Conservation (phyloP, 345 rosid species). For the Excoecaria agallocha region DNA sequence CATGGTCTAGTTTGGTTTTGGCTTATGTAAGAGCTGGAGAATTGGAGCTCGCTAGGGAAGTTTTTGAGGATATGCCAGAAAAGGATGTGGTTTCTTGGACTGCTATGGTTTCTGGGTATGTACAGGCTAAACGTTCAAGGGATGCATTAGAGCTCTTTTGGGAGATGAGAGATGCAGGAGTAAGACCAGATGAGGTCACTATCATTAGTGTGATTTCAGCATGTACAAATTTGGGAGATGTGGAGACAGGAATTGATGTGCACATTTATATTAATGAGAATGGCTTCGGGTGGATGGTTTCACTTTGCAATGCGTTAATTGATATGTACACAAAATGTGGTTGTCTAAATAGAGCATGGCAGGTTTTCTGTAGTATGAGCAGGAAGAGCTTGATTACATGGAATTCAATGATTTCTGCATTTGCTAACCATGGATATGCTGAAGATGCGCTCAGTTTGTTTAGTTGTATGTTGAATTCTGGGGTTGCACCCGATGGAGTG, state of each 20-base stretch:
- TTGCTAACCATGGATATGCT: constrained; percentile 28
- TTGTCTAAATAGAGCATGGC: constrained; percentile 27
- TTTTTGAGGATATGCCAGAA: constrained; percentile 33
- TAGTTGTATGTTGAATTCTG: constrained; percentile 19
- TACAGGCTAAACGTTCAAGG: constrained; percentile 17
- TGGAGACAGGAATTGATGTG: constrained; percentile 22
- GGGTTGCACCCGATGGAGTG: constrained; percentile 26
- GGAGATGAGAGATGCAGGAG: constrained; percentile 16
- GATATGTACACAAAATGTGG: constrained; percentile 42
- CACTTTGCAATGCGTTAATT: constrained; percentile 37
- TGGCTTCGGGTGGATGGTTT: constrained; percentile 34
- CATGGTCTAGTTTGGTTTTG: constrained; percentile 32
- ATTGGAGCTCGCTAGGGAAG: constrained; percentile 24
- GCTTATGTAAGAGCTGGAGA: constrained; percentile 24
- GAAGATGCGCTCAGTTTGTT: constrained; percentile 25
- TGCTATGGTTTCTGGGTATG: constrained; percentile 27
- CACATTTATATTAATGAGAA: constrained; percentile 30
- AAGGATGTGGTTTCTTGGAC: constrained; percentile 35
- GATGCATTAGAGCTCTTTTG: constrained; percentile 26
- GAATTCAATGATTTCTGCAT: constrained; percentile 38
- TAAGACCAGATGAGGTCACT: constrained; percentile 31
- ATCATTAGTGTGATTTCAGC: constrained; percentile 30
- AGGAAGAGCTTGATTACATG: constrained; percentile 36
- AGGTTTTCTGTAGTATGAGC: constrained; percentile 28
- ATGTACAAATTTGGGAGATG: constrained; percentile 17